phyloP scores from a whole-genome alignment of 352 stramenopile species.

The Phytopythium delawarense region DNA sequence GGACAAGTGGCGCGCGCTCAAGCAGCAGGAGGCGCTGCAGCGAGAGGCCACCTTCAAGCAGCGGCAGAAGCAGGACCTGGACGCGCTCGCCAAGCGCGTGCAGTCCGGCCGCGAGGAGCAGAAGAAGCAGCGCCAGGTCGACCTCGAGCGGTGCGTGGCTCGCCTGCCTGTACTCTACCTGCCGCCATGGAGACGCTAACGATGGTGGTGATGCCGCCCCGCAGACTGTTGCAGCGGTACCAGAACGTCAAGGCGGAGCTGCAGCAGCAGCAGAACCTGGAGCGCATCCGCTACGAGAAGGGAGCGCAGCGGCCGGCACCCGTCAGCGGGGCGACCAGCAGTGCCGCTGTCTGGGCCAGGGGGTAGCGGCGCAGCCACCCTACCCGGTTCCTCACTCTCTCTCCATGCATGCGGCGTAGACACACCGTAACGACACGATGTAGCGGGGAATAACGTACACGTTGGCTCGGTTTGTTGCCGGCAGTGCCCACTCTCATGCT shows the following conservation, averaged over 20 bases:
- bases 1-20: conserved; percentile 93
- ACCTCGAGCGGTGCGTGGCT: conserved; percentile 80
- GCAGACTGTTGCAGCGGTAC: conserved; percentile 89
- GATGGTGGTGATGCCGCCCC: not conserved
- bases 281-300: conserved; percentile 87
- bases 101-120: conserved; percentile 92
- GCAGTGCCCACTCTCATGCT: not conserved
- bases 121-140: conserved; percentile 93
- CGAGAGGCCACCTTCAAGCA: conserved; percentile 94
- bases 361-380: not conserved
- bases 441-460: not conserved
- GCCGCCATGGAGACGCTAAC: not conserved
- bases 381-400: not conserved
- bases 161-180: not conserved
- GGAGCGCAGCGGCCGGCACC: conserved; percentile 44
- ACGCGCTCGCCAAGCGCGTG: conserved; percentile 93
- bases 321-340: conserved; percentile 9
- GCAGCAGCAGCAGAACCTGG: conserved; percentile 92
- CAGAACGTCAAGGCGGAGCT: conserved; percentile 95
- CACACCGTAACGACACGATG: not conserved
- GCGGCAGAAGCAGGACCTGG: conserved; percentile 90
- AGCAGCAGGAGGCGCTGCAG: conserved; percentile 94
- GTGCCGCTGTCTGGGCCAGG: not conserved
- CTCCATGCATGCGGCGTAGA: not conserved
- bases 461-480: not conserved